A percentile compares a stretch with the other conserved stretches of the same genome.
Evolutionary conservation across 1,284 basidiomycete species (phyloP).

Genomic region (Leccinum proliferum): DNA sequence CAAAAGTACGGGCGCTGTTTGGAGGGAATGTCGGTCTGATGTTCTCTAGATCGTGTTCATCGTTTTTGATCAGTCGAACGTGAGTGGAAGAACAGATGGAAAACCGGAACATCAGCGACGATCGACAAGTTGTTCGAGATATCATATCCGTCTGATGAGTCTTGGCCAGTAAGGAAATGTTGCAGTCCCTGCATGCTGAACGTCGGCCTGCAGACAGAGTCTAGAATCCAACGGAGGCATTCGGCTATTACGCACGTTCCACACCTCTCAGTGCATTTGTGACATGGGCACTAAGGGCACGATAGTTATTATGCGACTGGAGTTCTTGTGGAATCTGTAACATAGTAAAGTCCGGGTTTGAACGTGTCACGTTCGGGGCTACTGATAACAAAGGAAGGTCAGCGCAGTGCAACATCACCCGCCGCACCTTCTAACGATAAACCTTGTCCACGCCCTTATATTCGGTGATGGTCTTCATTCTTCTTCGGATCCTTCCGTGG

Average conservation of each 20-base stretch:
- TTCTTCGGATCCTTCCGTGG: slow-evolving; percentile 47
- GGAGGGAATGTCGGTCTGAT: slow-evolving; percentile 30
- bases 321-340: slow-evolving; percentile 59
- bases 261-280: slow-evolving; percentile 59
- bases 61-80: slow-evolving; percentile 26
- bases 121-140: slow-evolving; percentile 54
- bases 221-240: slow-evolving; percentile 27
- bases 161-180: slow-evolving; percentile 37
- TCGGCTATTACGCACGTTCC: slow-evolving; percentile 49
- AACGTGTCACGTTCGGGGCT: slow-evolving; percentile 47
- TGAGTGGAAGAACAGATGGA: slow-evolving; percentile 47
- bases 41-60: slow-evolving; percentile 16
- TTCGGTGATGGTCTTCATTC: slow-evolving; percentile 58
- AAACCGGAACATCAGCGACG: slow-evolving; percentile 30
- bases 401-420: slow-evolving; percentile 10
- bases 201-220: slow-evolving; percentile 20
- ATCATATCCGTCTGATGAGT: slow-evolving; percentile 23
- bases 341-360: slow-evolving; percentile 50
- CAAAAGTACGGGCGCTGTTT: slow-evolving; percentile 27
- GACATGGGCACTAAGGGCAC: slow-evolving; percentile 51
- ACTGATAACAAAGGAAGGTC: slow-evolving; percentile 48
- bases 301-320: slow-evolving; percentile 41
- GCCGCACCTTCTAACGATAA: slow-evolving; percentile 3
- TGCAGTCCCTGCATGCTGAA: slow-evolving; percentile 6
- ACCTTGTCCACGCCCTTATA: slow-evolving; percentile 19